phyloP scores from a whole-genome alignment of 345 rosid species.

The Draba incana region DNA sequence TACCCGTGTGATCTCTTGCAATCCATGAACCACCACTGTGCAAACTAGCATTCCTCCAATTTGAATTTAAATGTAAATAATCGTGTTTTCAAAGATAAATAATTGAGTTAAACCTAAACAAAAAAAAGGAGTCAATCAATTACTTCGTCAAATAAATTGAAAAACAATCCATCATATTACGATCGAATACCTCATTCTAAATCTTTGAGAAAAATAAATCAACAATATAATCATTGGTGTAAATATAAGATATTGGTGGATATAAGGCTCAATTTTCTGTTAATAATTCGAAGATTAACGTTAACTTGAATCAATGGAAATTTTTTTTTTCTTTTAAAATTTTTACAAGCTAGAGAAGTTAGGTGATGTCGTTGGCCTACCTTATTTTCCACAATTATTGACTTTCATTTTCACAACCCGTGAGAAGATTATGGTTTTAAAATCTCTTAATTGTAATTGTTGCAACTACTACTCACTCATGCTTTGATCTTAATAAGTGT shows the following conservation, averaged over 20 bases:
- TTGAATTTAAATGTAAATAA: no score
- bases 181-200: neutral
- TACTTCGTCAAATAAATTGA: no score
- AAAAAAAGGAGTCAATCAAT: no score
- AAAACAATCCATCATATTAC: no score
- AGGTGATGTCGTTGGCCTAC: conserved; percentile 42
- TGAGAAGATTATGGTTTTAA: conserved; percentile 13
- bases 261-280: neutral
- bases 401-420: conserved; percentile 27
- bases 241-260: neutral
- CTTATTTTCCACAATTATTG: neutral
- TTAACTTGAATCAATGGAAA: neutral
- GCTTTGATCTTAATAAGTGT: conserved; percentile 26
- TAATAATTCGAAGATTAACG: neutral
- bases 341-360: conserved; percentile 23
- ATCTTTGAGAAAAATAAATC: neutral
- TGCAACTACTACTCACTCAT: conserved; percentile 42
- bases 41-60: no score
- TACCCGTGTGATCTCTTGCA: no score
- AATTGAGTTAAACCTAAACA: no score
- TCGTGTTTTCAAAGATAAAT: no score
- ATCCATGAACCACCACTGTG: no score
- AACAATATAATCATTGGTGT: neutral
- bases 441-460: conserved; percentile 40
- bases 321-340: neutral